phyloP scores from a whole-genome alignment of 1,284 basidiomycete genomes.

The Sanguinoderma infundibulare region DNA sequence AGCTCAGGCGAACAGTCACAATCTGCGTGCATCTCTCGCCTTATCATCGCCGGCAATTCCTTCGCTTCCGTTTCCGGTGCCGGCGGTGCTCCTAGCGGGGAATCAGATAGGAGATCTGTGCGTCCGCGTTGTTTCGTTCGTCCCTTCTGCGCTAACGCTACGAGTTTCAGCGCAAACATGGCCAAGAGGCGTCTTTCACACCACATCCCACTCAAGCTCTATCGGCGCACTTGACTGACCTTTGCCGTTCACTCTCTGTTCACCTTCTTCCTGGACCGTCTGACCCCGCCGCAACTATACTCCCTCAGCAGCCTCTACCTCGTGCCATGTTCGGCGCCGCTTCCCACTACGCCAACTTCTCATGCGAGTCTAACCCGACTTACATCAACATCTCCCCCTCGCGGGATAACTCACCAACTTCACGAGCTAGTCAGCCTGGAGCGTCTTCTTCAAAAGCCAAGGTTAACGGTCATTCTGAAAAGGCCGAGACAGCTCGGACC shows the following conservation, averaged over 20 bases:
- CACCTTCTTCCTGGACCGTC: conserved; percentile 86
- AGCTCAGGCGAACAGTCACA: conserved; percentile 63
- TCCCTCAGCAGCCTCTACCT: conserved; percentile 95
- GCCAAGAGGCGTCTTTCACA: conserved; percentile 67
- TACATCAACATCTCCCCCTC: conserved; percentile 68
- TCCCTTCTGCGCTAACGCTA: background rate
- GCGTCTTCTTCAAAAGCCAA: conserved; percentile 24
- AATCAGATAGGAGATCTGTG: conserved; percentile 66
- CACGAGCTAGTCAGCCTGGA: conserved; percentile 25
- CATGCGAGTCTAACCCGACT: conserved; percentile 88
- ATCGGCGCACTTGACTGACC: conserved; percentile 74
- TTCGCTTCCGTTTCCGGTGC: conserved; percentile 54
- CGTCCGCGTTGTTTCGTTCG: conserved; percentile 7
- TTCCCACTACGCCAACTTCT: conserved; percentile 66
- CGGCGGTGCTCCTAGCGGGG: conserved; percentile 35
- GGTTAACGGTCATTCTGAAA: conserved; percentile 21
- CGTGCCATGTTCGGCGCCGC: conserved; percentile 87
- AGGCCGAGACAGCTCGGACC: conserved; percentile 44
- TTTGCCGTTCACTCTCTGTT: conserved; percentile 73
- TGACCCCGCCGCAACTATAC: conserved; percentile 87
- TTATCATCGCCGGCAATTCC: conserved; percentile 90
- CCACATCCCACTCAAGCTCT: conserved; percentile 77
- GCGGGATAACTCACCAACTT: conserved; percentile 23
- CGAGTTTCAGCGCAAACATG: conserved; percentile 56
- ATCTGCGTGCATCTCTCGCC: conserved; percentile 76